Evolutionary conservation across 2,329 filamentous ascomycete species (phyloP), one percentile per base, ranked within the genome.

Genomic region (Cordyceps cicadae): DNA sequence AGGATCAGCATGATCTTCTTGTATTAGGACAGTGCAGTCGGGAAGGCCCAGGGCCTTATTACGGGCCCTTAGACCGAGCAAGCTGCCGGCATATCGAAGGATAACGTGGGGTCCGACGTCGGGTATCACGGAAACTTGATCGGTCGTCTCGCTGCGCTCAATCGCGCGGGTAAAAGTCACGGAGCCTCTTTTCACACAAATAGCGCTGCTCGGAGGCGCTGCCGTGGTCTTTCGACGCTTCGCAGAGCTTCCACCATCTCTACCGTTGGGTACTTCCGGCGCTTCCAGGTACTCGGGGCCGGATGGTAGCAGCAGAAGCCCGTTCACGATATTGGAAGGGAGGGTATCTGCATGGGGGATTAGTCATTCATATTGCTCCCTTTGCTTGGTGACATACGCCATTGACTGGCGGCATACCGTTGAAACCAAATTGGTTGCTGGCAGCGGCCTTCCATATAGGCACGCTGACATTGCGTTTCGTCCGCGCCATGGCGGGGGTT

Each of bases 201-300:
- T 67, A 21, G 67, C 64, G 26, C 58, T 37, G 17, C 50, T 41
- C 45, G 51, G 54, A 58, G 62, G 50, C 21, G 50, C 12, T 12
- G 17, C 19, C 3, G 63, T 59, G 14, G 66, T 63, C 66, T 70
- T 75, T 54, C 67, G 71, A 54, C 72, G 71, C 65, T 75, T 75
- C 5, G 62, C 21, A 17, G 68, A 64, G 19, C 65, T 66, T 8
- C n/a, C 45, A 17, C 53, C 46, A 19, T 24, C 52, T 41, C 34
- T 45, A 56, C 54, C 54, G 43, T 57, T 57, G 46, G 53, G 3
- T 5, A 32, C 46, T 21, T n/a, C 66, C 66, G 53, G 3, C 7
- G 32, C 46, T 21, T n/a, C 66, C 66, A 54, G 59, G 21, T 57
- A 54, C 8, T 55, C 46, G n/a, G 57, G 17, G 29, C 51, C 50